Evolutionary conservation across 345 rosid genomes (phyloP).

Genomic region (Rubroshorea leprosula): DNA sequence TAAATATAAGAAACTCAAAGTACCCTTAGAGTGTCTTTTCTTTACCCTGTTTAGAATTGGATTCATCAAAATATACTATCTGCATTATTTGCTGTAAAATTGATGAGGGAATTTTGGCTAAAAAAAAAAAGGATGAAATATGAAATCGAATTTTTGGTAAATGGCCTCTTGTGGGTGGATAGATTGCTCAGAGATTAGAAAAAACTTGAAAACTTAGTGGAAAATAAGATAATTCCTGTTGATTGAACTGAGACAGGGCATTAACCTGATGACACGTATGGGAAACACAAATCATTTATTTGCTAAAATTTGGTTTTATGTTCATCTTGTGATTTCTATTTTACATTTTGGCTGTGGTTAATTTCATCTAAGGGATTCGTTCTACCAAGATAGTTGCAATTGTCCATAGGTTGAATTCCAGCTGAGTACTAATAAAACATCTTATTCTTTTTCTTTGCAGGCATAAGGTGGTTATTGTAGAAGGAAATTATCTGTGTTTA

Average conservation of each 20-base stretch:
- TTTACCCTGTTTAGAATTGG: too few species aligned
- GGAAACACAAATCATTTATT: too few species aligned
- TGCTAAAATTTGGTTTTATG: neutral
- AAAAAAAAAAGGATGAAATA: neutral
- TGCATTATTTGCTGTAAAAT: too few species aligned
- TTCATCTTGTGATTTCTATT: neutral
- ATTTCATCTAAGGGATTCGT: neutral
- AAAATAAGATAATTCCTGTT: neutral
- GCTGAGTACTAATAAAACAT: conserved; percentile 5
- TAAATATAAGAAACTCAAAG: neutral
- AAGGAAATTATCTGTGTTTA: conserved; percentile 75
- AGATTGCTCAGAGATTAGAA: neutral
- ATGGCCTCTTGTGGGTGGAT: neutral
- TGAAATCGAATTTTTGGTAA: too few species aligned
- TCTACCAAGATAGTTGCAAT: neutral
- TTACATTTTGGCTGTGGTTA: neutral
- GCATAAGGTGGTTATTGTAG: conserved; percentile 81
- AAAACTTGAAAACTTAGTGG: neutral
- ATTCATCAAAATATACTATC: too few species aligned
- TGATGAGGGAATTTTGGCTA: neutral
- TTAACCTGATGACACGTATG: neutral
- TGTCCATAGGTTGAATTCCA: neutral
- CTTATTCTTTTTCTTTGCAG: conserved; percentile 38
- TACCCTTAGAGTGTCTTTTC: too few species aligned
- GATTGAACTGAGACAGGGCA: neutral